Evolutionary conservation across 805 yeast species (phyloP), one percentile per base, ranked within the genome.

Genomic region (Yarrowia divulgata): DNA sequence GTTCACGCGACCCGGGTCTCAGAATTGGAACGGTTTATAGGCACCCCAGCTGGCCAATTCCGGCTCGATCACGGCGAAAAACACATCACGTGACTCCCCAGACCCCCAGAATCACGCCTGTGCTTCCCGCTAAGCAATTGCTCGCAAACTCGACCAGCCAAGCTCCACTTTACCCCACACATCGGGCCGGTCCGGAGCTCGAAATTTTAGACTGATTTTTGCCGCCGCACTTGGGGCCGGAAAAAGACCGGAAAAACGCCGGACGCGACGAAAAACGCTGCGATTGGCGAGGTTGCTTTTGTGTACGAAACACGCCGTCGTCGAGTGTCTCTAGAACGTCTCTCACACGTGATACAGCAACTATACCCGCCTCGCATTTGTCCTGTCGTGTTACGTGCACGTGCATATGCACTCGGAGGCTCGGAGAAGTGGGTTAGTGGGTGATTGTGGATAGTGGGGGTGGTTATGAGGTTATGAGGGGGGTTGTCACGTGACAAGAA

Each of bases 1-100:
- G 16, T 52, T n/a, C 57, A 52, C 57, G 12, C 57, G 57, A 52
- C 57, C 16, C 40, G 42, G 42, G 42, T 34, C 23, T 32, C 39
- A 50, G 23, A n/a, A 9, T n/a, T 18, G 14, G 10, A 23, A 32
- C 39, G 7, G 0, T 6, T 1, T 8, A 6, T 23, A 2, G 29
- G 3, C 29, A 2, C n/a, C 29, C 6, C 37, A n/a, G 14, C 57
- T 34, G 6, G 42, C 14, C 57, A 52, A 52, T 52, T 34, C 8
- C 2, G 9, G 8, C 1, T 10, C 1, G 10, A 52, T 12, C 39
- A 29, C 2, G 29, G 4, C 6, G 6, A 0, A 34, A 52, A 52
- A 34, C 10, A n/a, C 29, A 52, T 35, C 40, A 18, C 57, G 29
- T 18, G 29, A 52, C 14, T 52, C 40, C n/a, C 40, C 9, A 6